phyloP scores from a whole-genome alignment of 805 yeast genomes.

The Blastobotrys mokoenaii region DNA sequence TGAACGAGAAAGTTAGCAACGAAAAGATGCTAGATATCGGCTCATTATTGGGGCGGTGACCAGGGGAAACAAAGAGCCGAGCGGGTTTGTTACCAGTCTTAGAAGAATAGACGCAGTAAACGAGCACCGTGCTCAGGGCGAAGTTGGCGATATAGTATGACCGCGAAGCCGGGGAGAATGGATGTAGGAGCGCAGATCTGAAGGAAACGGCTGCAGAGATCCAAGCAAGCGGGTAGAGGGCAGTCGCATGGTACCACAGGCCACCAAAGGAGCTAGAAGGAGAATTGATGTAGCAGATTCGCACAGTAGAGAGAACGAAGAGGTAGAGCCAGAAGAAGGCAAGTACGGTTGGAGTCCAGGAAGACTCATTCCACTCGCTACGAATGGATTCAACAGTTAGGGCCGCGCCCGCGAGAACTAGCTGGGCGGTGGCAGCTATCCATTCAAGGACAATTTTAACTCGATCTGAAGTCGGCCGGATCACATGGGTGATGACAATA shows the following conservation, averaged over 20 bases:
- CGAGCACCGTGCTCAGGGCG: slow-evolving; percentile 35
- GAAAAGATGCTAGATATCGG: slow-evolving; percentile 52
- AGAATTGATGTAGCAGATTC: slow-evolving; percentile 11
- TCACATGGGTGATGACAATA: slow-evolving; percentile 15
- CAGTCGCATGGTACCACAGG: slow-evolving; percentile 24
- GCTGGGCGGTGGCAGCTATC: slow-evolving; percentile 14
- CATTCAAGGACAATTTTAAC: slow-evolving; percentile 22
- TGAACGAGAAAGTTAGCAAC: slow-evolving; percentile 67
- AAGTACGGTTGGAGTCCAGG: slow-evolving; percentile 7
- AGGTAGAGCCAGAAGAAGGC: slow-evolving; percentile 21
- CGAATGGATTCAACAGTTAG: slow-evolving; percentile 6
- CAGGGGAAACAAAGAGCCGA: slow-evolving; percentile 29
- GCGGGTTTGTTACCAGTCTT: slow-evolving; percentile 63
- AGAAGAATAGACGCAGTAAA: slow-evolving; percentile 46
- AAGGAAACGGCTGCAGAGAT: slow-evolving; percentile 16
- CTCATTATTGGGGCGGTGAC: slow-evolving; percentile 67
- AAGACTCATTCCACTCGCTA: slow-evolving; percentile 11
- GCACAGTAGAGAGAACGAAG: slow-evolving; percentile 16
- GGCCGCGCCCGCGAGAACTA: slow-evolving; percentile 17
- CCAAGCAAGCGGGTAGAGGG: slow-evolving; percentile 19
- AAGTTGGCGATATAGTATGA: slow-evolving; percentile 28
- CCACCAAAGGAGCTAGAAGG: slow-evolving; percentile 4
- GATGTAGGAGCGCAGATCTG: slow-evolving; percentile 21
- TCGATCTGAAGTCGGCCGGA: slow-evolving; percentile 20
- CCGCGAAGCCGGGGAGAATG: slow-evolving; percentile 15